These are phyloP conservation scores for Pogostemon cablin DNA, from an alignment of 257 asterid species.

Conservation along the genomic window DNA sequence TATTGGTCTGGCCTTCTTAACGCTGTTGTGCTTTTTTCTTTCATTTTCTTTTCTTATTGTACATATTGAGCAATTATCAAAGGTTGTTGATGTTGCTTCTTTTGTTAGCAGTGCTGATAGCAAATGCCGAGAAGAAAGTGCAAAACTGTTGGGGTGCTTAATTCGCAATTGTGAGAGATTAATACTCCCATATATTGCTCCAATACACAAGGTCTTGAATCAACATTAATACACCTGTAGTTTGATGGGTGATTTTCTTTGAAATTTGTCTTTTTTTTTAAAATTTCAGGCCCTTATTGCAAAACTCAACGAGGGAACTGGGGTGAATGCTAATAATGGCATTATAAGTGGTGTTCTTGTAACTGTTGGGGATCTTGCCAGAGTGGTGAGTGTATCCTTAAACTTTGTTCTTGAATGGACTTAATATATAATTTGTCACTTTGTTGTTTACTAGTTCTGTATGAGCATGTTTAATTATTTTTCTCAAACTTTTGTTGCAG, in stretches of 20 bases:
- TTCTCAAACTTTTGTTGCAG: constrained; percentile 16
- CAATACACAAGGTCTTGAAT: constrained; percentile 85
- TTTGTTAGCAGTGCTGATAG: constrained; percentile 87
- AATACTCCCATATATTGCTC: constrained; percentile 92
- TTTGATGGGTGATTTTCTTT: constrained; percentile 31
- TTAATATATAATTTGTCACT: neutral
- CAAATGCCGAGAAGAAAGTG: constrained; percentile 99
- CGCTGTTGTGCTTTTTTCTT: constrained; percentile 17
- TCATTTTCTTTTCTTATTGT: constrained; percentile 15
- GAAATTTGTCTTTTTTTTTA: constrained; percentile 8
- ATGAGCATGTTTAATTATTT: constrained; percentile 3
- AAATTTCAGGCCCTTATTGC: constrained; percentile 87
- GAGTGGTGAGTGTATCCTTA: constrained; percentile 78
- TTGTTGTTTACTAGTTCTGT: constrained; percentile 17
- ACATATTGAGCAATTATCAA: constrained; percentile 1
- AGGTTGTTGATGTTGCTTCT: constrained; percentile 37
- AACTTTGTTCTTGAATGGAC: neutral
- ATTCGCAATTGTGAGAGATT: constrained; percentile 97
- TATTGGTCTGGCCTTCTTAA: constrained; percentile 10
- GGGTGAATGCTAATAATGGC: constrained; percentile 91
- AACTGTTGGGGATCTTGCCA: constrained; percentile 98
- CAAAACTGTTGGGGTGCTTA: constrained; percentile 94
- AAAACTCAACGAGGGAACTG: constrained; percentile 92
- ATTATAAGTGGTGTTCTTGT: constrained; percentile 95
- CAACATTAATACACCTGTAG: neutral